Conservation (phyloP, 257 asterid genomes). For the Rauvolfia tetraphylla region DNA sequence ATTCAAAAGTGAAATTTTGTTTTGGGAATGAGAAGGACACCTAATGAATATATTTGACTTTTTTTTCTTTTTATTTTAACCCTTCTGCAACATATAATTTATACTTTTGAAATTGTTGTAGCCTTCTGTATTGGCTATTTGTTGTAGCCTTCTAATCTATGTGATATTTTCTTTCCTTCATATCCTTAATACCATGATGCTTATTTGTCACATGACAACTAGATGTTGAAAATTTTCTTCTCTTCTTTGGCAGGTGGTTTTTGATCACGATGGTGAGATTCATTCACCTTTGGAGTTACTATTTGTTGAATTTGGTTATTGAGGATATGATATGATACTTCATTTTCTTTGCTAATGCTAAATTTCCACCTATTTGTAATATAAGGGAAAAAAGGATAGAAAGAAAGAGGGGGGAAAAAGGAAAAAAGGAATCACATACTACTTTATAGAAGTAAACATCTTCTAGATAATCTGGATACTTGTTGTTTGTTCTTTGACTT, state of each 20-base stretch:
- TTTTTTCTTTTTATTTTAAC: background rate
- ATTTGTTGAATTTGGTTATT: background rate
- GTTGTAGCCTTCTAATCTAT: too few relatives aligned
- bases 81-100: background rate
- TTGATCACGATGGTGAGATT: slow-evolving; percentile 90
- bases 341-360: background rate
- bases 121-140: too few relatives aligned
- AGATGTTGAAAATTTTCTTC: slow-evolving; percentile 1
- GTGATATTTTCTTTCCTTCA: too few relatives aligned
- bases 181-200: background rate
- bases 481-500: background rate
- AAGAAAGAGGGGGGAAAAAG: background rate
- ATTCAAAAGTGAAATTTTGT: too few relatives aligned
- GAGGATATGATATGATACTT: background rate
- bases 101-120: background rate
- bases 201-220: slow-evolving; percentile 26
- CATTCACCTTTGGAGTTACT: slow-evolving; percentile 5
- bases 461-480: background rate
- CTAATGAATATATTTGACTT: too few relatives aligned
- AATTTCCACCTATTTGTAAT: too few relatives aligned
- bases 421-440: background rate
- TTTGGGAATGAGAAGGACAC: too few relatives aligned
- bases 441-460: background rate
- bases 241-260: slow-evolving; percentile 67
- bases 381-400: too few relatives aligned